Evolutionary conservation across 2,329 filamentous ascomycete genomes (phyloP), one percentile per base, ranked within the genome.

Genomic region (Hypoxylon sp.): DNA sequence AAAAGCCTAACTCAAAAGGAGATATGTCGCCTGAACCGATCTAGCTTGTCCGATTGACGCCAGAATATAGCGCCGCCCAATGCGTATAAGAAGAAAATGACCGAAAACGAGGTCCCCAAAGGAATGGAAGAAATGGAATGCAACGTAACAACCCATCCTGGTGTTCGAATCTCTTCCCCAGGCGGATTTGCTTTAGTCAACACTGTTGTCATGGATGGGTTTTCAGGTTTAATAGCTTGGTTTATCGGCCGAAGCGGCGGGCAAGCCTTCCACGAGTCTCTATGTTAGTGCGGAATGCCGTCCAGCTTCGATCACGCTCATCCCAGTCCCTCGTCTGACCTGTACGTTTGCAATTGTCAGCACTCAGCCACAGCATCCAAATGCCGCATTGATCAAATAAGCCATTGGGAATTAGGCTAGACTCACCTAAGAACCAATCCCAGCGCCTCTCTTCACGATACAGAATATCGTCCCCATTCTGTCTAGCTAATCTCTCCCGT

Each of bases 361-460:
- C 37, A 44, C 46, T 17, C 42, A 39, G 13, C 37, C 46, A 14
- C 47, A 33, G 6, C 22, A 42, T 10, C 9, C 53, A 35, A 35
- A 59, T 53, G 1, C n/a, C 13, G 26, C 9, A 24, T 4, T 22
- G 11, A 22, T 31, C 44, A 31, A 14, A 5, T 5, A 44, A 13
- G 11, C 8, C 26, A 11, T 3, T 57, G 19, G 17, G 22, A 44
- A 53, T 37, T 52, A 44, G 1, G 14, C 52, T 42, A 31, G 70
- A 82, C 85, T 79, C 77, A 88, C 88, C 81, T 14, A 90, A 77
- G 68, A 89, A 85, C 82, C 84, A 87, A 76, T 90, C 88, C 88
- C 88, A 90, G 52, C 86, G 82, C 65, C 82, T 80, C 71, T 90
- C 86, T 79, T 90, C 88, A 33, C 83, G 80, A 47, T 86, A 78